Percentiles rank a stretch among this genome's conserved stretches.
Evolutionary conservation across 1,284 basidiomycete genomes (phyloP).

Genomic region (Athelia sp.): DNA sequence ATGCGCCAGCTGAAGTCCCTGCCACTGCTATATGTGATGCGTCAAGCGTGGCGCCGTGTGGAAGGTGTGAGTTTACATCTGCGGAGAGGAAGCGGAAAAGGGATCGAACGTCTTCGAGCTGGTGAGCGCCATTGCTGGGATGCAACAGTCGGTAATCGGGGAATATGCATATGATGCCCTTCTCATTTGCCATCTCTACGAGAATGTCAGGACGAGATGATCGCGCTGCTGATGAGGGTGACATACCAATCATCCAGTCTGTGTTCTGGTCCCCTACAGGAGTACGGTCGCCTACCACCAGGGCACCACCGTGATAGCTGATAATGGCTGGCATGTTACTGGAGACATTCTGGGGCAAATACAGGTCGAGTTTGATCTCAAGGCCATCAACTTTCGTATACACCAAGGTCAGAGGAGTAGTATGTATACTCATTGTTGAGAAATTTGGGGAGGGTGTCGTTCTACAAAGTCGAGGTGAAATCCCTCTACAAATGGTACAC

Average conservation of each 20-base stretch:
- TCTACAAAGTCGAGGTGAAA: too few relatives aligned
- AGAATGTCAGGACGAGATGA: too few relatives aligned
- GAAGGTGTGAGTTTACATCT: neutral
- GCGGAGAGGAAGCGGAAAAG: neutral
- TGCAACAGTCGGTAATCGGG: neutral
- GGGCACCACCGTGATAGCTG: neutral
- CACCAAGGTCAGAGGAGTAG: neutral
- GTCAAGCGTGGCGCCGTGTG: neutral
- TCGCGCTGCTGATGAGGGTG: too few relatives aligned
- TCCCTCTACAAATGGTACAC: too few relatives aligned
- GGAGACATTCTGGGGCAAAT: neutral
- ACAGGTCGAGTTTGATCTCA: neutral
- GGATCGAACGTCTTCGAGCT: neutral
- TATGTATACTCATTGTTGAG: too few relatives aligned
- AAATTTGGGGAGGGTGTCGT: too few relatives aligned
- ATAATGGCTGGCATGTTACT: neutral
- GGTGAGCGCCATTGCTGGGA: neutral
- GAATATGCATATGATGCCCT: neutral
- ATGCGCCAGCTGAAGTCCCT: neutral
- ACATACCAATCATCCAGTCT: too few relatives aligned
- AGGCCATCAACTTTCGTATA: neutral
- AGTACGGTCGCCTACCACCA: neutral
- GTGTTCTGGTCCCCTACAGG: neutral
- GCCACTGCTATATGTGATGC: neutral
- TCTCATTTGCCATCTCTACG: neutral